Evolutionary conservation across 495 filamentous ascomycete species (phyloP).

Genomic region (Xylaria cubensis): DNA sequence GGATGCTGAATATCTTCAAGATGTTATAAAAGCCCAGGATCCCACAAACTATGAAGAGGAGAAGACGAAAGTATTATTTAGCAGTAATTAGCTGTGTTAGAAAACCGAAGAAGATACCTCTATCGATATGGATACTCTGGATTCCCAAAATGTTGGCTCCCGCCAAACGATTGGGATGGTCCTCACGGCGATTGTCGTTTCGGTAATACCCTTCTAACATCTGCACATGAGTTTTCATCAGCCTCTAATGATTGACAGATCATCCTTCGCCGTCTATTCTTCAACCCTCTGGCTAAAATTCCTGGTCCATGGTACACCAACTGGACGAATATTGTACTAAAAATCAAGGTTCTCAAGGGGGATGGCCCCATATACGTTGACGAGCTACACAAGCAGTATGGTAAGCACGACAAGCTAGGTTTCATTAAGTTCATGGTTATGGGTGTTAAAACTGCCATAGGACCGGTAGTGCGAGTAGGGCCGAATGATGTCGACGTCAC

Average conservation of each 20-base stretch:
- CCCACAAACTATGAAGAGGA: not conserved
- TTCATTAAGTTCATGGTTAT: not conserved
- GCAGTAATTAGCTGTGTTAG: not conserved
- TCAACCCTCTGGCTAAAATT: constrained; percentile 33
- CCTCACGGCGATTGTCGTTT: not conserved
- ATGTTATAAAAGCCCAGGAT: not conserved
- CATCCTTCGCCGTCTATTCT: constrained; percentile 2
- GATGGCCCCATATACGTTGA: constrained; percentile 48
- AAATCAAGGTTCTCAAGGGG: constrained; percentile 45
- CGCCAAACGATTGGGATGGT: not conserved
- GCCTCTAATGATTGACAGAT: not conserved
- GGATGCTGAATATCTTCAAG: not conserved
- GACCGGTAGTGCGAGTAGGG: constrained; percentile 51
- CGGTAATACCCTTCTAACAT: not conserved
- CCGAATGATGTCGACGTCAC: constrained; percentile 49
- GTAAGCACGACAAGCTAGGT: constrained; percentile 29
- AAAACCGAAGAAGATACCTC: not conserved
- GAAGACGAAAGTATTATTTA: not conserved
- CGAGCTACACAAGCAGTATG: constrained; percentile 52
- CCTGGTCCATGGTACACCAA: constrained; percentile 44
- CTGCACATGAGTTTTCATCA: not conserved
- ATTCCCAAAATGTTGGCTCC: not conserved
- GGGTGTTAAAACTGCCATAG: constrained; percentile 27
- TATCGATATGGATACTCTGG: not conserved
- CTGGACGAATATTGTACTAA: constrained; percentile 44